phyloP scores from a whole-genome alignment of 768 basidiomycete genomes.

The Leccinellum luteum region DNA sequence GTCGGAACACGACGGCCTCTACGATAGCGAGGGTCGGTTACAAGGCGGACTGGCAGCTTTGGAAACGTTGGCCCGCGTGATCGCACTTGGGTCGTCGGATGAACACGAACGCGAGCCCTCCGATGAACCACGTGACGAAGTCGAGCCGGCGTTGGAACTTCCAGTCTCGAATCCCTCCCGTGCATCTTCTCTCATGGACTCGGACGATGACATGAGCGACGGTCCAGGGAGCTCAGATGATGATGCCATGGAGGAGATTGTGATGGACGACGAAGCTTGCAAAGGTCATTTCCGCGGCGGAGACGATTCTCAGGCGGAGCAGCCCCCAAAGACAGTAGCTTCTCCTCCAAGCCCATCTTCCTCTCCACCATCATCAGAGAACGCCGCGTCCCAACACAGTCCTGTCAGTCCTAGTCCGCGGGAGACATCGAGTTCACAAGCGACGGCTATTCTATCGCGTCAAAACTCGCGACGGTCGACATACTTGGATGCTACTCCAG shows the following conservation, averaged over 20 bases:
- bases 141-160: slow-evolving; percentile 64
- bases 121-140: slow-evolving; percentile 55
- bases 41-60: slow-evolving; percentile 83
- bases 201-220: slow-evolving; percentile 76
- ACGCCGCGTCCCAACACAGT: slow-evolving; percentile 28
- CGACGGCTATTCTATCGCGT: slow-evolving; percentile 47
- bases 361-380: slow-evolving; percentile 31
- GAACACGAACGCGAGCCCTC: slow-evolving; percentile 53
- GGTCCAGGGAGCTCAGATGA: slow-evolving; percentile 76
- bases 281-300: slow-evolving; percentile 26
- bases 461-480: slow-evolving; percentile 51
- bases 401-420: slow-evolving; percentile 26
- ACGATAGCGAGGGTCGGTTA: slow-evolving; percentile 79
- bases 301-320: slow-evolving; percentile 33
- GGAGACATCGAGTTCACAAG: slow-evolving; percentile 29
- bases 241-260: slow-evolving; percentile 80
- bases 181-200: slow-evolving; percentile 56
- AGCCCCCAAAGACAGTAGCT: slow-evolving; percentile 28
- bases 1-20: slow-evolving; percentile 62
- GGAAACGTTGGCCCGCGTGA: slow-evolving; percentile 84
- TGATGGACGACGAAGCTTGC: slow-evolving; percentile 63
- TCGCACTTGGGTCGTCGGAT: slow-evolving; percentile 59
- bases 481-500: slow-evolving; percentile 32
- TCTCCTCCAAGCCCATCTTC: slow-evolving; percentile 31
- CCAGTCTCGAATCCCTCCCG: slow-evolving; percentile 57